Percentiles rank a stretch among this genome's conserved stretches.
These are phyloP conservation scores for Gigaspora rosea DNA, from an alignment of 192 early-diverging fungal genomes.

Conservation along the genomic window DNA sequence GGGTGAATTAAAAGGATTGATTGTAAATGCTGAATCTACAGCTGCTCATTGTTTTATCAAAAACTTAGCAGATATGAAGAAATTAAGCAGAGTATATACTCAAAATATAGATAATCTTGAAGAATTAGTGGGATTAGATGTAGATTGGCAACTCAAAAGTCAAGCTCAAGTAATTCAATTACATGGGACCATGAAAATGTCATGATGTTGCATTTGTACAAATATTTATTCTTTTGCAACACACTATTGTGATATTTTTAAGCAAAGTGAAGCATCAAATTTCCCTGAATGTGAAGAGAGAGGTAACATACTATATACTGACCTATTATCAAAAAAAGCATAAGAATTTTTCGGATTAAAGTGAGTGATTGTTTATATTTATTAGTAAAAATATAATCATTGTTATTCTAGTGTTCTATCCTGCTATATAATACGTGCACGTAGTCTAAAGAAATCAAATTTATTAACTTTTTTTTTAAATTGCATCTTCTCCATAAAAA, in stretches of 20 bases:
- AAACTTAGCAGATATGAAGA: conserved; percentile 67
- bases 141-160: conserved; percentile 41
- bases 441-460: too few species aligned
- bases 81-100: conserved; percentile 90
- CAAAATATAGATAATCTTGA: conserved; percentile 98
- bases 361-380: too few species aligned
- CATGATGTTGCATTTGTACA: conserved; percentile 86
- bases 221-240: conserved; percentile 64
- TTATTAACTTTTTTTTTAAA: too few species aligned
- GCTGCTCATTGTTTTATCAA: conserved; percentile 87
- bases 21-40: conserved; percentile 73
- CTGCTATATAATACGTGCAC: too few species aligned
- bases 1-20: conserved; percentile 77
- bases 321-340: too few species aligned
- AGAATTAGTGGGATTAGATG: conserved; percentile 65
- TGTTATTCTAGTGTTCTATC: too few species aligned
- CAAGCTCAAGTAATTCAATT: conserved; percentile 83
- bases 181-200: conserved; percentile 84
- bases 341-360: too few species aligned
- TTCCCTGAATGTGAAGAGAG: conserved; percentile 51
- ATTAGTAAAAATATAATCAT: neutral
- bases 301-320: too few species aligned
- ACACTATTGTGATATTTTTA: conserved; percentile 61
- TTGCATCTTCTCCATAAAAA: too few species aligned
- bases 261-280: conserved; percentile 68